Conservation (phyloP, 495 filamentous ascomycete genomes). For the Pseudoneurospora amorphoporcata region DNA sequence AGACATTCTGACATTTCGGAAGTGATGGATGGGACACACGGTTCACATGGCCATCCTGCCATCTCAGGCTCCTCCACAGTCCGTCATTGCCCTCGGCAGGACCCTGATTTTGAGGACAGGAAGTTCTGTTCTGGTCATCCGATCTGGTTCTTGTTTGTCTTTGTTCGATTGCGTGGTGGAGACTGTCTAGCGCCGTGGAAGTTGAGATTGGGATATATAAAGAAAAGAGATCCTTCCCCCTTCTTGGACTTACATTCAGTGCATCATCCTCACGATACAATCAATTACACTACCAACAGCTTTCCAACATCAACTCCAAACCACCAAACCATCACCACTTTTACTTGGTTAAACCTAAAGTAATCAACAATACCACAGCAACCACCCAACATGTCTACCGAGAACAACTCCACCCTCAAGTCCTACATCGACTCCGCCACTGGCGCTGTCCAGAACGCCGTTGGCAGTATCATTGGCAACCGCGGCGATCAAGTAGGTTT, state of each 20-base stretch:
- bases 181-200: not conserved
- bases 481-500: slow-evolving; percentile 41
- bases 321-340: not conserved
- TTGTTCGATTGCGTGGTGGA: not conserved
- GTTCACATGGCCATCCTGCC: not conserved
- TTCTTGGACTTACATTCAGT: not conserved
- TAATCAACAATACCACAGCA: slow-evolving; percentile 5
- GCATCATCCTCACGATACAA: not conserved
- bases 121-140: not conserved
- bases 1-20: not conserved
- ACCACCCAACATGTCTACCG: slow-evolving; percentile 48
- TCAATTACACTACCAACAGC: not conserved
- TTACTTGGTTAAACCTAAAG: not conserved
- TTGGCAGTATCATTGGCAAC: slow-evolving; percentile 70
- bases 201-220: slow-evolving; percentile 2
- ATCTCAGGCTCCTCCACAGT: not conserved
- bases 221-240: not conserved
- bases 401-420: slow-evolving; percentile 68
- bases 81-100: not conserved
- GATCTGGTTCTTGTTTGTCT: not conserved
- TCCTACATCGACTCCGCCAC: slow-evolving; percentile 72
- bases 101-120: not conserved
- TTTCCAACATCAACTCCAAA: not conserved
- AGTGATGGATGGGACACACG: not conserved
- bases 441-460: slow-evolving; percentile 57